Evolutionary conservation across 1,284 basidiomycete species (phyloP), one percentile per base, ranked within the genome.

Genomic region (Ganoderma resinaceum): DNA sequence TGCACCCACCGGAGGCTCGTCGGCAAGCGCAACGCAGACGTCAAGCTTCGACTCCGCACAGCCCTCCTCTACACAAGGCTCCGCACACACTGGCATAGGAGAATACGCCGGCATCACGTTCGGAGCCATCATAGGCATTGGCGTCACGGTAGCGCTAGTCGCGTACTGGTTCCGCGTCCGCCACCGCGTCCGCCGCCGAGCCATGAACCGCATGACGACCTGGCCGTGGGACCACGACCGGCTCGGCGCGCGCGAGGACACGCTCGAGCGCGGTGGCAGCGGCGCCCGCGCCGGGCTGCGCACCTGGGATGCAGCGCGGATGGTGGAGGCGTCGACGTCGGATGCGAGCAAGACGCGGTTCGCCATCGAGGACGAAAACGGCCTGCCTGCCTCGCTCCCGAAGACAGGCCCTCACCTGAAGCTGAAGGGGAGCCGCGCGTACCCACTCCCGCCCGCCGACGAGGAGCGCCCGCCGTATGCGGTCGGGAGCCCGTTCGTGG

Each of bases 141-240:
- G 81, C 4, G 74, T 82, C 52, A 42, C 86, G 33, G 77, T 81
- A 20, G 81, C 82, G 2, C 61, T 83, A 29, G 70, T 83, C 52
- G 79, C 79, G 1, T 86, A 83, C 82, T 80, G 79, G 74, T 70
- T 83, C 43, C 81, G 83, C 42, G 73, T 80, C 26, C 79, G 81
- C 62, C 67, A 78, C 62, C 80, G 79, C 31, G 74, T 79, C 14
- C 78, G 78, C 43, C 79, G 81, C 37, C 77, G 76, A 42, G 52
- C 65, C 52, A 74, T 78, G 53, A 74, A 71, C 38, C 71, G 75
- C n/a, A 68, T 68, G 60, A 75, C 74, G 11, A 72, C 75, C 1
- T 76, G 77, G 70, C 83, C 83, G 2, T 78, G 78, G 78, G 74
- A 76, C 61, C 66, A 69, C 38, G 70, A 74, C 53, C 53, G 64